Base-by-base conservation (phyloP, 306 rosid species). In the Pueraria montana region DNA sequence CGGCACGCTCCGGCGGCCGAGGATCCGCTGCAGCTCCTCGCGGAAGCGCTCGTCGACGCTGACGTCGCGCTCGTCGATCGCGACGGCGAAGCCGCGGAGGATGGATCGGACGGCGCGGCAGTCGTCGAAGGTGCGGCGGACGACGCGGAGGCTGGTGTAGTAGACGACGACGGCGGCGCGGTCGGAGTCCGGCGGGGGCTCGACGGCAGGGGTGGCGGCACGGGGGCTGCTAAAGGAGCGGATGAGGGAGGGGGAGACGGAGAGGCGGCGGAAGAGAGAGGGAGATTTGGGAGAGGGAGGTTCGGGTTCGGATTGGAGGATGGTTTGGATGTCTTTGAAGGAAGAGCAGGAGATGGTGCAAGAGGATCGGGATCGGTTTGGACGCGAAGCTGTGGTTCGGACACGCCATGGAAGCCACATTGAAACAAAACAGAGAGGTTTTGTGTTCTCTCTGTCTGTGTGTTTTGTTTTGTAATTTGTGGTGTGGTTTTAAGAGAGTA, bases 21-120 rank as follows among this genome's bases (percentile, higher is more conserved):
- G 63, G 38, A 90, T 80, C 66, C 5, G 82, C 78, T 88, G 89
- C 14, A 95, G 80, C 81, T 95, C 98, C 48, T 87, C 79, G 23
- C 87, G 83, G 59, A 82, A 93, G 30, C 72, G 68, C 0, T 85
- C 80, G 83, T 93, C 99, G 80, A 95, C 89, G 8, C 96, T 91
- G 34, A 95, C 87, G 58, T 95, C 99, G 21, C 99, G 93, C 68
- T 93, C 97, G 89, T 95, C 99, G 56, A 93, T 52, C 6, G 89
- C 85, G 50, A 90, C 90, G 5, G 78, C 78, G 67, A 91, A 91
- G 14, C 90, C 87, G 0, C 82, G 88, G 58, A 95, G 91, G 27
- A 95, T 93, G 1, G 96, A 91, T 24, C 88, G 85, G 65, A 91
- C 93, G 74, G 78, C 74, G 23, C 88, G 77, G 79, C 97, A 92